These are phyloP conservation scores for Viola pubescens DNA, from an alignment of 441 rosid genomes.

Conservation along the genomic window DNA sequence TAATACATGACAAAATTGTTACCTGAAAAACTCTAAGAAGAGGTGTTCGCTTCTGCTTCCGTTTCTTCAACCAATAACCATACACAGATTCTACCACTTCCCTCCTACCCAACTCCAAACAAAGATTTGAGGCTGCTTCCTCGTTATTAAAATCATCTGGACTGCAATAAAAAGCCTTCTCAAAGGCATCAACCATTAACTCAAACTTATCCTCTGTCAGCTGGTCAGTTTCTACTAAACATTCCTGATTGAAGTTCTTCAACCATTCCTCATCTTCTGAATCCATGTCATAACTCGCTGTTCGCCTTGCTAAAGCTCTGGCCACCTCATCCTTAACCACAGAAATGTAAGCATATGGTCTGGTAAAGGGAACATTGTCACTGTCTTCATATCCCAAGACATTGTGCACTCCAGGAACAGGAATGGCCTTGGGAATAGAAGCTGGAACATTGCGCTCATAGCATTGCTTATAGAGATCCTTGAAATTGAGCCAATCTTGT, in stretches of 20 bases:
- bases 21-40: constrained; percentile 87
- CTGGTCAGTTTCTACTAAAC: constrained; percentile 24
- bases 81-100: constrained; percentile 62
- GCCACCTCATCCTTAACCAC: constrained; percentile 57
- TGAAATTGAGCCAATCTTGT: constrained; percentile 72
- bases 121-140: constrained; percentile 39
- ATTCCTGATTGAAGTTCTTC: constrained; percentile 37
- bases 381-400: constrained; percentile 44
- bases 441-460: constrained; percentile 46
- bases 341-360: constrained; percentile 56
- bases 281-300: constrained; percentile 81
- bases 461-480: constrained; percentile 82
- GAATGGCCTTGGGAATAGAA: constrained; percentile 51
- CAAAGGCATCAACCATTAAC: constrained; percentile 80
- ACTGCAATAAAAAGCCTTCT: constrained; percentile 53
- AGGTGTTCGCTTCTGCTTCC: constrained; percentile 53
- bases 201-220: constrained; percentile 65
- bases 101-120: constrained; percentile 39
- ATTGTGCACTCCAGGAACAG: constrained; percentile 70
- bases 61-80: constrained; percentile 63
- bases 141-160: constrained; percentile 49
- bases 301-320: constrained; percentile 64
- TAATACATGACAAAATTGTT: constrained; percentile 14
- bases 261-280: constrained; percentile 95
- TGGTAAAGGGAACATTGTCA: constrained; percentile 28